Conservation (phyloP, 2,329 filamentous ascomycete genomes). For the Alternaria brassicicola region DNA sequence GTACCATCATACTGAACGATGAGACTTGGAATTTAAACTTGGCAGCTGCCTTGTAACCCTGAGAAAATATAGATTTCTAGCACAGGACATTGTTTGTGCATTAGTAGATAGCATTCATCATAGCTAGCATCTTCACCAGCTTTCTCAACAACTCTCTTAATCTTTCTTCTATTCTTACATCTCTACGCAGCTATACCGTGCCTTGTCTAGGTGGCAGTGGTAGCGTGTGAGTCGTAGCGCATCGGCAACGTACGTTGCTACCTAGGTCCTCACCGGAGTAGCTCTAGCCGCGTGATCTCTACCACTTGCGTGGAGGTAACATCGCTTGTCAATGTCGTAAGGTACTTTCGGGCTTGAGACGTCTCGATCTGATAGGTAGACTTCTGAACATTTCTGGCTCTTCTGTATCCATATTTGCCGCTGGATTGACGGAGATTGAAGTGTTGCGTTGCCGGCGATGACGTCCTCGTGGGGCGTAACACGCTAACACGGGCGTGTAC, state of each 20-base stretch:
- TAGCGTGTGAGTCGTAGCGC: background rate
- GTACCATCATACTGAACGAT: accelerated
- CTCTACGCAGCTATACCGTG: background rate
- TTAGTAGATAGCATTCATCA: background rate
- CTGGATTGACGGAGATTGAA: background rate
- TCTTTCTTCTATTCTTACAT: background rate
- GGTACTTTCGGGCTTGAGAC: no score
- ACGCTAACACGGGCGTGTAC: background rate
- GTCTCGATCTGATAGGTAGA: background rate
- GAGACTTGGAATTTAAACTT: background rate
- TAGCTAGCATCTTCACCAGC: background rate
- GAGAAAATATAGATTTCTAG: background rate
- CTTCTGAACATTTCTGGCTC: background rate
- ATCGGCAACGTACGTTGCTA: background rate
- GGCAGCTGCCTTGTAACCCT: background rate
- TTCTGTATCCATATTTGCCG: background rate
- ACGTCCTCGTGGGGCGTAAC: background rate
- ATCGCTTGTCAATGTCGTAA: background rate
- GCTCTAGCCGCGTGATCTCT: background rate
- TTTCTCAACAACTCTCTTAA: background rate
- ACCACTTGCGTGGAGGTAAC: background rate
- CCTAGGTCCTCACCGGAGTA: background rate
- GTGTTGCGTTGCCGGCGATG: background rate
- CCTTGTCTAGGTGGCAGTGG: background rate
- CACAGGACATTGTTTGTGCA: background rate